Evolutionary conservation across 106 monocot genomes (phyloP).

Genomic region (Chionographis japonica): DNA sequence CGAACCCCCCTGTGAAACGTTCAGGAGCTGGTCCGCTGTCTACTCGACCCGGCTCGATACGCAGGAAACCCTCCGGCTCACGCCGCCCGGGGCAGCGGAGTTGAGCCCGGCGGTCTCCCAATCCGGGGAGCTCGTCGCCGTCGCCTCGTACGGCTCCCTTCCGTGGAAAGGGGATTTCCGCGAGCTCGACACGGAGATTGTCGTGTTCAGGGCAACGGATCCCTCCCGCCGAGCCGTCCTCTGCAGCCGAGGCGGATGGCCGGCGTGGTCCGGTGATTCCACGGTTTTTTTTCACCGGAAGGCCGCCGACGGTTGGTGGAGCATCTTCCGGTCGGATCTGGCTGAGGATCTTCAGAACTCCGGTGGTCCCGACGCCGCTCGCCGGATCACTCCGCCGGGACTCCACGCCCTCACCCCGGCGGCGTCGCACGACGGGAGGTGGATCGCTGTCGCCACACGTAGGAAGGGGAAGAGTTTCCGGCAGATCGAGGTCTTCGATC

Average conservation of each 20-base stretch:
- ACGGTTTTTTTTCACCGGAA: constrained; percentile 69
- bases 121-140: constrained; percentile 64
- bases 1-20: constrained; percentile 31
- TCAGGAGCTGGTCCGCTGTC: constrained; percentile 80
- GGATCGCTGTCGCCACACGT: constrained; percentile 73
- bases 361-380: not conserved
- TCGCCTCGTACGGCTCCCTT: constrained; percentile 55
- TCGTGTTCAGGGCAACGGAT: constrained; percentile 44
- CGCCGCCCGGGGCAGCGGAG: constrained; percentile 46
- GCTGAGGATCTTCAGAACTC: not conserved
- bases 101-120: constrained; percentile 71
- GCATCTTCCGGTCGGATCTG: constrained; percentile 55
- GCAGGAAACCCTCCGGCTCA: constrained; percentile 34
- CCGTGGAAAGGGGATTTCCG: constrained; percentile 67
- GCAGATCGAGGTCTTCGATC: constrained; percentile 84
- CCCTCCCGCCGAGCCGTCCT: constrained; percentile 32
- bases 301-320: constrained; percentile 89
- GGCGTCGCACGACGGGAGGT: constrained; percentile 34
- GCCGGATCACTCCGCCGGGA: constrained; percentile 72
- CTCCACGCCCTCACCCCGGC: constrained; percentile 85
- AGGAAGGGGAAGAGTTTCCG: constrained; percentile 39
- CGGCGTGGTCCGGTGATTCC: constrained; percentile 57
- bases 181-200: constrained; percentile 68
- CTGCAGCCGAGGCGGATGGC: constrained; percentile 61
- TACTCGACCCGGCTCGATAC: constrained; percentile 29